A percentile compares a stretch with the other conserved stretches of the same genome.
Conservation (phyloP, 106 monocot species). For the Chionographis japonica region DNA sequence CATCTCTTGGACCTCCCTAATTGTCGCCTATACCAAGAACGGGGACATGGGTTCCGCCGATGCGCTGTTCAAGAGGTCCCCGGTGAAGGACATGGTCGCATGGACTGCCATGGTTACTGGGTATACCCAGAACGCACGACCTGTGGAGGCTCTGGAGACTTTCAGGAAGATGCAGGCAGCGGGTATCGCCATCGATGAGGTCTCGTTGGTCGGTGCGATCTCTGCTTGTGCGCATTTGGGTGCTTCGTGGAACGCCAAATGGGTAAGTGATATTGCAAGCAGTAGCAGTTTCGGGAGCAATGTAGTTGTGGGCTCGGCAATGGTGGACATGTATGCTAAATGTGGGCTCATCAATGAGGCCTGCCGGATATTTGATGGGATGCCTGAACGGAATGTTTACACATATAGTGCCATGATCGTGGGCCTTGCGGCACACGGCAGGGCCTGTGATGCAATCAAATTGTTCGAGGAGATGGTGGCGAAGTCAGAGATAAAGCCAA, state of each 20-base stretch:
- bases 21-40: slow-evolving; percentile 42
- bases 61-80: slow-evolving; percentile 31
- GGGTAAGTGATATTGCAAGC: slow-evolving; percentile 22
- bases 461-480: slow-evolving; percentile 50
- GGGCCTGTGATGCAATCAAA: slow-evolving; percentile 36
- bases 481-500: slow-evolving; percentile 31
- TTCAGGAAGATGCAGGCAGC: slow-evolving; percentile 43
- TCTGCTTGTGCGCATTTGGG: slow-evolving; percentile 57
- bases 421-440: slow-evolving; percentile 53
- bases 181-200: slow-evolving; percentile 36
- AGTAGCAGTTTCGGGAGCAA: slow-evolving; percentile 2
- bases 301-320: slow-evolving; percentile 46
- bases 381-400: slow-evolving; percentile 49
- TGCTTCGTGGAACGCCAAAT: slow-evolving; percentile 14
- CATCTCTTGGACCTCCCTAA: slow-evolving; percentile 47
- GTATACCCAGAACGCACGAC: slow-evolving; percentile 59
- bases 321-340: slow-evolving; percentile 75
- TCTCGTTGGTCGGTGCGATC: slow-evolving; percentile 40
- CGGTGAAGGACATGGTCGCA: slow-evolving; percentile 38
- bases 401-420: slow-evolving; percentile 60
- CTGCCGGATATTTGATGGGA: slow-evolving; percentile 25
- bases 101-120: slow-evolving; percentile 81
- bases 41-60: slow-evolving; percentile 40
- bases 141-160: slow-evolving; percentile 36
- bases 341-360: slow-evolving; percentile 65